These are phyloP conservation scores for Fraxinus sp. DNA, from an alignment of 305 asterid species.

Conservation along the genomic window DNA sequence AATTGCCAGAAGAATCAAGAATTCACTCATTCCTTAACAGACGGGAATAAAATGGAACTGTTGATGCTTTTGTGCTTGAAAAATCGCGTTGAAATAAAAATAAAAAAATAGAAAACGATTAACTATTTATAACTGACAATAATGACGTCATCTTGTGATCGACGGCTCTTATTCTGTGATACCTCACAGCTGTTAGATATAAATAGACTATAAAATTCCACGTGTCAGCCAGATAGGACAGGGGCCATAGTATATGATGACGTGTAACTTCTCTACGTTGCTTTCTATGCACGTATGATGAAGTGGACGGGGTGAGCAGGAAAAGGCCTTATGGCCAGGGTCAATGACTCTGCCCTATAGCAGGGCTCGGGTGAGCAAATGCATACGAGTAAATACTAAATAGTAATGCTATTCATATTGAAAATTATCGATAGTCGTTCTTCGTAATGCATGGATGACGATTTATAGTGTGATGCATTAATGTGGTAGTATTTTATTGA, in stretches of 20 bases:
- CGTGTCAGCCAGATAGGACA: conserved; percentile 30
- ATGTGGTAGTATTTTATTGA: no score
- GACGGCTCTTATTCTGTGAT: conserved; percentile 14
- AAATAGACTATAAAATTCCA: neutral
- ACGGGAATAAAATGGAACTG: conserved; percentile 18
- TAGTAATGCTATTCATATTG: no score
- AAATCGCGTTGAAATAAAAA: conserved; percentile 13
- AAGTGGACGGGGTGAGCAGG: neutral
- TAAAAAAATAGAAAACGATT: neutral
- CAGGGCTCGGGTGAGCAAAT: no score
- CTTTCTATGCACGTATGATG: neutral
- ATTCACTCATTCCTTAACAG: conserved; percentile 16
- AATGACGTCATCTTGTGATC: conserved; percentile 23
- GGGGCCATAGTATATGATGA: neutral
- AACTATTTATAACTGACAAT: conserved; percentile 25
- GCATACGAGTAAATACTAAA: no score
- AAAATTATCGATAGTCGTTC: no score
- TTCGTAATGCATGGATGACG: no score
- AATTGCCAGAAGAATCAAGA: conserved; percentile 1
- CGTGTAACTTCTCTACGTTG: neutral
- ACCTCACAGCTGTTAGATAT: conserved; percentile 10
- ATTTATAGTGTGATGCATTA: no score
- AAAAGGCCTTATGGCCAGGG: no score
- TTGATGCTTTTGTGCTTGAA: neutral
- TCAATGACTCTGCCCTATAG: no score